phyloP scores from a whole-genome alignment of 768 basidiomycete genomes.

The Lentinus tigrinus region DNA sequence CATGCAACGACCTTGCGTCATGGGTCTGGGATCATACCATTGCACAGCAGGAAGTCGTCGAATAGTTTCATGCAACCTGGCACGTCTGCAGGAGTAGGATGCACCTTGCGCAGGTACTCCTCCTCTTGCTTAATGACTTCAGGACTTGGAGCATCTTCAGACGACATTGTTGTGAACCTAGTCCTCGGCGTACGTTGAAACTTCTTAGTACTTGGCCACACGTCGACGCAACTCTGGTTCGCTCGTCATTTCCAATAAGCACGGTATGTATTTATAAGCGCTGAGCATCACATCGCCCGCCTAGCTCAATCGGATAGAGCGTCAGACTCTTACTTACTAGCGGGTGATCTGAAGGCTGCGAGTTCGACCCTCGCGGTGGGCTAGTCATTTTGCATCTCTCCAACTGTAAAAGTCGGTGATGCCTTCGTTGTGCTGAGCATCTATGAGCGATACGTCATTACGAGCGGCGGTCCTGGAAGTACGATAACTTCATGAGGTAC shows the following conservation, averaged over 20 bases:
- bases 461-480: no score
- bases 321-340: conserved; percentile 63
- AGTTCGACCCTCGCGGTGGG: conserved; percentile 67
- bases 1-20: neutral
- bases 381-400: conserved; percentile 33
- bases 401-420: neutral
- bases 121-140: conserved; percentile 62
- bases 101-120: conserved; percentile 56
- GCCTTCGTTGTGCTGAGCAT: no score
- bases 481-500: no score
- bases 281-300: conserved; percentile 40
- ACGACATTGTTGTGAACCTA: neutral
- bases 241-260: no score
- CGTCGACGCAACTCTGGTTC: no score
- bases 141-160: conserved; percentile 48
- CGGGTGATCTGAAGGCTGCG: conserved; percentile 56
- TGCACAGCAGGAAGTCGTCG: conserved; percentile 70
- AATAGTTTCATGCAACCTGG: conserved; percentile 80
- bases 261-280: no score
- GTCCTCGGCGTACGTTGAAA: no score
- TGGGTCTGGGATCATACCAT: conserved; percentile 42
- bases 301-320: conserved; percentile 71
- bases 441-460: no score
- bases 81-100: conserved; percentile 77
- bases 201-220: no score